Base-by-base conservation (phyloP, 768 basidiomycete species). In the Asterophora lycoperdoides region DNA sequence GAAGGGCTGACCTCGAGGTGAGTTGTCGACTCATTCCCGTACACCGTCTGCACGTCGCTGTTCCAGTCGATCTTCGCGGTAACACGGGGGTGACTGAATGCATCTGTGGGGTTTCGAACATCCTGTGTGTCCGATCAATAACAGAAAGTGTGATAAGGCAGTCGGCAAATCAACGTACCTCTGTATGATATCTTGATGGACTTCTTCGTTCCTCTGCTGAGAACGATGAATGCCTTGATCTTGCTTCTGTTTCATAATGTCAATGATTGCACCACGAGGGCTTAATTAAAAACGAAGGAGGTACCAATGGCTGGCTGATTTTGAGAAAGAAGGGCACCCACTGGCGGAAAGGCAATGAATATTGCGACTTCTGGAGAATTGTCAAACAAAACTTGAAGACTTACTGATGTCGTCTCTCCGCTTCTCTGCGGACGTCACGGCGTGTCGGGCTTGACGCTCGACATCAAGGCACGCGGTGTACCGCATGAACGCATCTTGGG, bases 391-490 rank as follows among this genome's bases (percentile, higher is more conserved):
- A 38, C 53, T 33, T 14, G 23, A 33, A 39, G 28, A 48, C 73
- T 58, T 56, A 79, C 79, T 77, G 60, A 79, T 74, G 49, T 84
- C 82, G 57, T 87, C 86, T 54, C 84, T 77, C 41, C 83, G 79
- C 63, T 82, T 83, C 58, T 87, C 86, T 45, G 82, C 81, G 47
- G 78, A 68, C 5, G 64, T 64, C 9, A 87, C 80, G 51, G 82
- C 80, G 56, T 80, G 78, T 56, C 80, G 73, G 41, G 85, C 84
- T 62, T 81, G 81, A 36, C 73, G 70, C 60, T 89, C 86, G 9
- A 78, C 68, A 57, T 88, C 84, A 14, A 87, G 69, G 64, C 80
- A 85, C 9, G 78, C 73, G 9, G 79, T 86, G 57, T 88, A 88
- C 43, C 79, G 70, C 60, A 81, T 72, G 58, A 86, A 84, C 3